Conservation (phyloP, 2,329 filamentous ascomycete species). For the Fusarium sp. region DNA sequence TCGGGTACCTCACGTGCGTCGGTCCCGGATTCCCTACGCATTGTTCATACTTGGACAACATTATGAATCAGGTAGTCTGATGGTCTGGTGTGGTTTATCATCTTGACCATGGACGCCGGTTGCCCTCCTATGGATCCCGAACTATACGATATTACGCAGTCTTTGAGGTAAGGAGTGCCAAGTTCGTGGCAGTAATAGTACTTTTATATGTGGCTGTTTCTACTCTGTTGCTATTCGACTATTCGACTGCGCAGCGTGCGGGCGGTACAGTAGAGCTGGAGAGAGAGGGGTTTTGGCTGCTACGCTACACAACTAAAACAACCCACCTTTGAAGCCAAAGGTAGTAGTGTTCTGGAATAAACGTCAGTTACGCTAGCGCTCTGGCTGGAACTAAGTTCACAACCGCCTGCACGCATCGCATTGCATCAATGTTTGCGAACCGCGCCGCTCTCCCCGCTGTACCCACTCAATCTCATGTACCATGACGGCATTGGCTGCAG, state of each 20-base stretch:
- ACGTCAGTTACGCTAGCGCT: slow-evolving; percentile 34
- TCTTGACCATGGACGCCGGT: background rate
- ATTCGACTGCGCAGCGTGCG: background rate
- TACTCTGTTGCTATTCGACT: background rate
- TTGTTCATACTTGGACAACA: background rate
- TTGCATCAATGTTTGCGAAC: slow-evolving; percentile 30
- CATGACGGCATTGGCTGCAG: slow-evolving; percentile 40
- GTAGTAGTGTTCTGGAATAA: slow-evolving; percentile 42
- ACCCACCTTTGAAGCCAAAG: slow-evolving; percentile 7
- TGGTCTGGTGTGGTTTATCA: background rate
- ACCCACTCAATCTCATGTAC: slow-evolving; percentile 33
- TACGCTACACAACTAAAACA: background rate
- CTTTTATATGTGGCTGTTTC: background rate
- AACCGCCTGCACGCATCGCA: slow-evolving; percentile 15
- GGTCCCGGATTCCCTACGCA: background rate
- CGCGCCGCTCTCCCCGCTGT: slow-evolving; percentile 36
- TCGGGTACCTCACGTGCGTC: slow-evolving; percentile 4
- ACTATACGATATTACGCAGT: background rate
- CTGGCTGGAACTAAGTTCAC: slow-evolving; percentile 12
- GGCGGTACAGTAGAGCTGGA: background rate
- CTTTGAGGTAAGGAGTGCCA: background rate
- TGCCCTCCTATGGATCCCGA: background rate
- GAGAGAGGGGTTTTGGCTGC: slow-evolving; percentile 2
- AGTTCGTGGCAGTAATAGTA: background rate
- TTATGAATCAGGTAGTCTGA: slow-evolving; percentile 5